Evolutionary conservation across 805 yeast species (phyloP).

Genomic region (Diddensiella transvaalensis): DNA sequence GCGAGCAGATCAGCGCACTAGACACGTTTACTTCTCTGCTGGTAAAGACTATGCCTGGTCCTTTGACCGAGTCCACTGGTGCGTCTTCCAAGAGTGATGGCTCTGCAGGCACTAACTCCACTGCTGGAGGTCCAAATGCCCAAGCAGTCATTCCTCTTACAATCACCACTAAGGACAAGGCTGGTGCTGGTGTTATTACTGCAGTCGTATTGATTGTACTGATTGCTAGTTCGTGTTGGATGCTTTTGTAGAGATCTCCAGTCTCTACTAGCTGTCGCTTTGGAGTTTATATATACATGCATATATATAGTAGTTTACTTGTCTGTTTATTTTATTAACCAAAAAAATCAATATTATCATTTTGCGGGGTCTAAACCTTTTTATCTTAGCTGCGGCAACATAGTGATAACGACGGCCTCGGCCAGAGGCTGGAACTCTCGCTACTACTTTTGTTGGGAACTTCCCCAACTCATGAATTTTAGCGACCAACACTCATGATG

Average conservation of each 20-base stretch:
- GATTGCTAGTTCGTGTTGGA: slow-evolving; percentile 22
- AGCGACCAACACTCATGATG: neutral
- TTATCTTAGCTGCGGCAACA: neutral
- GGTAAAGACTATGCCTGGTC: slow-evolving; percentile 40
- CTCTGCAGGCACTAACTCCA: slow-evolving; percentile 60
- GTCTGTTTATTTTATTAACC: neutral
- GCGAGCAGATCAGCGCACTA: slow-evolving; percentile 79
- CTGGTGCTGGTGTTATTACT: slow-evolving; percentile 27
- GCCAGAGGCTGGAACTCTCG: too few relatives aligned
- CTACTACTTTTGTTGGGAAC: neutral
- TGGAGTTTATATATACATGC: too few relatives aligned
- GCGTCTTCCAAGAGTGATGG: slow-evolving; percentile 67
- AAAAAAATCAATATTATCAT: too few relatives aligned
- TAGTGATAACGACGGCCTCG: too few relatives aligned
- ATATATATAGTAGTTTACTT: neutral
- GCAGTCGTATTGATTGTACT: slow-evolving; percentile 20
- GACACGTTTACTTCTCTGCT: slow-evolving; percentile 52
- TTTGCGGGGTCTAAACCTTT: neutral
- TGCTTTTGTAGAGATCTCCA: slow-evolving; percentile 12
- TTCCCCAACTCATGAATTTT: neutral
- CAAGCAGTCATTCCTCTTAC: slow-evolving; percentile 12
- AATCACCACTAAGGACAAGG: slow-evolving; percentile 22
- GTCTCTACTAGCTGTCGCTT: too few relatives aligned
- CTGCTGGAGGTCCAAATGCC: neutral
- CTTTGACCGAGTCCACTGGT: slow-evolving; percentile 56